Percentiles rank a stretch among this genome's conserved stretches.
phyloP scores from a whole-genome alignment of 2,329 filamentous ascomycete species.

The Simplicillium aogashimaense region DNA sequence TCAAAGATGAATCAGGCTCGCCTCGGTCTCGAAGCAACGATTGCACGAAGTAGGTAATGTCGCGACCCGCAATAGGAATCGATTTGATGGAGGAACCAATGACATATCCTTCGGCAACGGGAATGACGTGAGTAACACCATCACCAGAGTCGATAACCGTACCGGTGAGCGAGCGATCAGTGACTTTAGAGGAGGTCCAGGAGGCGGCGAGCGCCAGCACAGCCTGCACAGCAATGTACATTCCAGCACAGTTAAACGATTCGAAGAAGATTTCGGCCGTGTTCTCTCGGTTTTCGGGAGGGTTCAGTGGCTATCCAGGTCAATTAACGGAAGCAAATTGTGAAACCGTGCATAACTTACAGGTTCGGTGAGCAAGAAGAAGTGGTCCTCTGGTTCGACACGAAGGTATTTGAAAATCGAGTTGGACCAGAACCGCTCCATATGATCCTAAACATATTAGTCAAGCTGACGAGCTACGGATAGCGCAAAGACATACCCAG shows the following conservation, averaged over 20 bases:
- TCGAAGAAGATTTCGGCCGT: conserved; percentile 99
- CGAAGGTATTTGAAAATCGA: conserved; percentile 99
- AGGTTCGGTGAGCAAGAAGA: conserved; percentile 95
- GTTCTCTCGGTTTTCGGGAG: conserved; percentile 96
- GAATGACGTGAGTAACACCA: conserved; percentile 97
- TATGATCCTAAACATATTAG: conserved; percentile 64
- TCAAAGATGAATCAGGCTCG: conserved; percentile 91
- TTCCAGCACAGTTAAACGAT: conserved; percentile 97
- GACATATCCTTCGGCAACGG: conserved; percentile 95
- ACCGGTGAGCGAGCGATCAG: conserved; percentile 88
- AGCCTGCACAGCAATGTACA: conserved; percentile 97
- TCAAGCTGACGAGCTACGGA: background rate
- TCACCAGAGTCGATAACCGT: conserved; percentile 98
- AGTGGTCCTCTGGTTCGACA: conserved; percentile 96
- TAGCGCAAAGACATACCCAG: conserved; percentile 55
- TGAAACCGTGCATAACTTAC: conserved; percentile 39
- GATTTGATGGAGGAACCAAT: conserved; percentile 99
- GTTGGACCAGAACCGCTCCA: conserved; percentile 99
- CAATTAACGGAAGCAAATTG: background rate
- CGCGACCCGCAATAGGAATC: conserved; percentile 92
- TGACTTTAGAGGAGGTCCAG: conserved; percentile 97
- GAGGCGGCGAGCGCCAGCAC: conserved; percentile 93
- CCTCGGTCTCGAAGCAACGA: conserved; percentile 90
- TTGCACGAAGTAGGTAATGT: conserved; percentile 98
- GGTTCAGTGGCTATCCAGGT: conserved; percentile 70